Base-by-base conservation (phyloP, 2,329 filamentous ascomycete genomes). In the Nothopassalora personata region DNA sequence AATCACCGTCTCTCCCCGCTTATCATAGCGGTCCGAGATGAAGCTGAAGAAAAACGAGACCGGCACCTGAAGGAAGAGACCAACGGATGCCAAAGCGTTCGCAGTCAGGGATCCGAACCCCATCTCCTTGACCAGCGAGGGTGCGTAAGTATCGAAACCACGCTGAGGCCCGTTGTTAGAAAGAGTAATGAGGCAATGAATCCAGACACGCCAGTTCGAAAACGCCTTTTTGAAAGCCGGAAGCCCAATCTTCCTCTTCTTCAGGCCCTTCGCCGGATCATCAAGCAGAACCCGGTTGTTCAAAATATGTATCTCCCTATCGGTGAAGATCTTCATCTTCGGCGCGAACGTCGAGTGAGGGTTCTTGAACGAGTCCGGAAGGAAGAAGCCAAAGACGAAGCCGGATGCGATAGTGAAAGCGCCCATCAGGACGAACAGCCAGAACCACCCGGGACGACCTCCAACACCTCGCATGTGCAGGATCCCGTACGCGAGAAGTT, bases 1-100 rank as follows among this genome's bases (percentile, higher is more conserved):
- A 51, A 83, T 80, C 57, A 83, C 80, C 0, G 80, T 83, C 62
- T 81, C 78, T 8, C 80, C 80, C 52, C 81, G 78, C 34, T 72
- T 74, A 65, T 81, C 76, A 59, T 73, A 83, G 60, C 72, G 77
- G 66, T 83, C 81, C 0, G 80, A 83, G 3, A 83, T 67, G 57
- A 71, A 83, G 60, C 80, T 82, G 67, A 83, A 83, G 0, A 69
- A 60, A 60, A 76, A 83, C 0, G 80, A 81, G 0, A 80, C 74
- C 0, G 81, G 81, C 4, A 83, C 77, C 39, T 71, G 68, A 18
- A 70, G 60, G 66, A 72, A 73, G 28, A 69, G 62, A 63, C 71
- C 71, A n/a, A 73, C 68, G 13, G 69, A 67, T 2, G 71, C 70
- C 28, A 73, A 54, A 6, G 71, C 71, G 54, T 73, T 73, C 47